Conservation (phyloP, 192 early-diverging fungal genomes). For the Diversispora eburnea region DNA sequence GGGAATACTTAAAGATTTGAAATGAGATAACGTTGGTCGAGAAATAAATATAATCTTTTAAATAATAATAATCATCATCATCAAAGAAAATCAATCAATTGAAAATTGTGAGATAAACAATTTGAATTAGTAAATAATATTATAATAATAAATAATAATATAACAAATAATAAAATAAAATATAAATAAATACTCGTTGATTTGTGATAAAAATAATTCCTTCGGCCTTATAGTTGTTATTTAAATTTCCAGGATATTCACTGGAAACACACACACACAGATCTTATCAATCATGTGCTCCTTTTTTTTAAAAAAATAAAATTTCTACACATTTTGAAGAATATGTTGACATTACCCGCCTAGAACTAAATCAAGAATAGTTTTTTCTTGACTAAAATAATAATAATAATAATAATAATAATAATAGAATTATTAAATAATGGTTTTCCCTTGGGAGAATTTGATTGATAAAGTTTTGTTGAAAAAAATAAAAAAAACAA, state of each 20-base stretch:
- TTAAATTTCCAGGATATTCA: conserved; percentile 24
- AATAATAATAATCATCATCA: background rate
- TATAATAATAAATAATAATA: too few species aligned
- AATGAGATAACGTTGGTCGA: background rate
- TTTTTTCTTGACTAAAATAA: conserved; percentile 25
- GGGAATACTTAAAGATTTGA: conserved; percentile 37
- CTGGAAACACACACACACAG: background rate
- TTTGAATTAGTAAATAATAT: too few species aligned
- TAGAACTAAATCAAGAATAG: conserved; percentile 32
- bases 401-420: too few species aligned
- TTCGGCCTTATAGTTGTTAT: background rate
- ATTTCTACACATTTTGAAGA: background rate
- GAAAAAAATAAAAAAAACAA: too few species aligned
- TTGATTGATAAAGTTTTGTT: too few species aligned
- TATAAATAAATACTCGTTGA: conserved; percentile 12
- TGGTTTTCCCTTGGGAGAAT: too few species aligned
- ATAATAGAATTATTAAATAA: too few species aligned
- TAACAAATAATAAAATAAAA: background rate
- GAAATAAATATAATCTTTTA: conserved; percentile 35
- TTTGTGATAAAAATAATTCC: conserved; percentile 31
- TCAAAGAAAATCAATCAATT: background rate
- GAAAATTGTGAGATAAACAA: too few species aligned
- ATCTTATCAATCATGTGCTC: background rate
- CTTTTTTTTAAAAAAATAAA: background rate
- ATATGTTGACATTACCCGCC: conserved; percentile 19